A percentile compares a stretch with the other conserved stretches of the same genome.
These are phyloP conservation scores for Candida koratica DNA, from an alignment of 805 yeast genomes.

Conservation along the genomic window DNA sequence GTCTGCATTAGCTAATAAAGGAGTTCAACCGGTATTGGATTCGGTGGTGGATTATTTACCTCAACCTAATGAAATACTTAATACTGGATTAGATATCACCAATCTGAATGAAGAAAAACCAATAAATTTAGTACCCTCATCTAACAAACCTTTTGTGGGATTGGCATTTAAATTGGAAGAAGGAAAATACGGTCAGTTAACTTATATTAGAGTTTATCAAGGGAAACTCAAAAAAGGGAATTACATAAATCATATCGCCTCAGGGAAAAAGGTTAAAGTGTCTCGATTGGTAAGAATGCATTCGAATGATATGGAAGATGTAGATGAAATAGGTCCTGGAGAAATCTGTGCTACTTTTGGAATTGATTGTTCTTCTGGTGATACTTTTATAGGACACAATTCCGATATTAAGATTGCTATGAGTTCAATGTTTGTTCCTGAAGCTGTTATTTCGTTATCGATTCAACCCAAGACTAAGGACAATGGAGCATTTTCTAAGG, in stretches of 20 bases:
- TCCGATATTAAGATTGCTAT: slow-evolving; percentile 67
- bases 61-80: slow-evolving; percentile 88
- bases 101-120: slow-evolving; percentile 53
- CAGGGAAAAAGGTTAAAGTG: slow-evolving; percentile 90
- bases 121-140: slow-evolving; percentile 69
- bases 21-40: slow-evolving; percentile 92
- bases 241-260: slow-evolving; percentile 81
- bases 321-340: slow-evolving; percentile 92
- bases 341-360: slow-evolving; percentile 99
- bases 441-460: slow-evolving; percentile 93
- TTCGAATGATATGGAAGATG: slow-evolving; percentile 98
- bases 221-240: slow-evolving; percentile 90
- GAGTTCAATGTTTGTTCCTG: slow-evolving; percentile 99
- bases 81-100: slow-evolving; percentile 79
- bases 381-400: slow-evolving; percentile 85
- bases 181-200: slow-evolving; percentile 96
- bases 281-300: slow-evolving; percentile 97
- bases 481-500: slow-evolving; percentile 85
- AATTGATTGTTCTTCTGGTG: slow-evolving; percentile 98
- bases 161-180: slow-evolving; percentile 98
- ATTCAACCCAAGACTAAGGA: slow-evolving; percentile 87
- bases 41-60: slow-evolving; percentile 96
- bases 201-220: slow-evolving; percentile 95
- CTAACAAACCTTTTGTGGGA: slow-evolving; percentile 81
- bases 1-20: slow-evolving; percentile 94